Evolutionary conservation across 164 flowering plant genomes (phyloP).

Genomic region (Dillenia turbinata): DNA sequence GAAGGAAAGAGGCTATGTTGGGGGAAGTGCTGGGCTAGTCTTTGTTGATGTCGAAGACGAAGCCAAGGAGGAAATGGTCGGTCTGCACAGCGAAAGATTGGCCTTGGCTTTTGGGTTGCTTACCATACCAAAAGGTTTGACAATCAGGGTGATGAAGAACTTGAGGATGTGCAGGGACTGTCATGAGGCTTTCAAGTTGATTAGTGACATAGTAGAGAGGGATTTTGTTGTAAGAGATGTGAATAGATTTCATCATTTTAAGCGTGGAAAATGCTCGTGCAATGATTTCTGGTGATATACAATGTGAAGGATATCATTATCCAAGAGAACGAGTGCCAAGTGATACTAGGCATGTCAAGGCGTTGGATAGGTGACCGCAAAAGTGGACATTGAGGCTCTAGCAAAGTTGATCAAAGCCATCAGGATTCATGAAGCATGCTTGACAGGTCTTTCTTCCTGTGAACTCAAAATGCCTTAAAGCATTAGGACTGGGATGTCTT

Average conservation of each 20-base stretch:
- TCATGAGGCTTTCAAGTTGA: conserved; percentile 59
- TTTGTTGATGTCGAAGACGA: conserved; percentile 68
- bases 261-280: conserved; percentile 50
- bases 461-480: too few species aligned
- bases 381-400: too few species aligned
- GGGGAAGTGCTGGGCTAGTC: conserved; percentile 34
- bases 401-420: too few species aligned
- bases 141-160: conserved; percentile 66
- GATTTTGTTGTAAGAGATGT: conserved; percentile 64
- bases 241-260: conserved; percentile 68
- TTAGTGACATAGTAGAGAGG: conserved; percentile 46
- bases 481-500: too few species aligned
- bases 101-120: conserved; percentile 63
- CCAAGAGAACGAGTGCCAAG: too few species aligned
- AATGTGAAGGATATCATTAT: too few species aligned
- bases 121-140: conserved; percentile 41
- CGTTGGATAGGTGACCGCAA: too few species aligned
- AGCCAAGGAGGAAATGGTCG: conserved; percentile 38
- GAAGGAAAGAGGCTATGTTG: conserved; percentile 51
- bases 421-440: too few species aligned
- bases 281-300: conserved; percentile 50
- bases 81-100: conserved; percentile 64
- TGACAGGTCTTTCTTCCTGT: too few species aligned
- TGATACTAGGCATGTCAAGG: too few species aligned
- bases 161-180: conserved; percentile 67